Evolutionary conservation across 176 grass and related monocot genomes (phyloP), one percentile per base, ranked within the genome.

Genomic region (Bromus sterilis): DNA sequence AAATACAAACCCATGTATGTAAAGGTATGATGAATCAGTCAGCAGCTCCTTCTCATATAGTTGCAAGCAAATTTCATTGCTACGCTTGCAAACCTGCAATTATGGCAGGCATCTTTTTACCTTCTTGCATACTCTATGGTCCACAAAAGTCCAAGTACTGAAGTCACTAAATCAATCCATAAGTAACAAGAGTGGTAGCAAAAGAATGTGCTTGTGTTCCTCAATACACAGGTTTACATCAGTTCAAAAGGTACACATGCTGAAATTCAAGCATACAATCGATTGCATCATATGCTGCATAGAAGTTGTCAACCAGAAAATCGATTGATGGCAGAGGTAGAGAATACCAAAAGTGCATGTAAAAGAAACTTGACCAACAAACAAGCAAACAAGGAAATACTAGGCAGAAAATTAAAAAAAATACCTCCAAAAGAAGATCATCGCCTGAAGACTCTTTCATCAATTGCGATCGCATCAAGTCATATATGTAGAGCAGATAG

Each of bases 21-120:
- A 79, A 40, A 95, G 91, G 83, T 86, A 99, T 23, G 96, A 99
- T 71, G 89, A 90, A 86, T 91, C 89, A 71, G 93, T 99, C 46
- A 99, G 88, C 63, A 87, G 75, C 65, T 99, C 93, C 86, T 99
- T 95, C 83, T 93, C 85, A 86, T 99, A 99, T 83, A 99, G 83
- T 68, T 99, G 92, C 85, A 93, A 81, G 68, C 91, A 99, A 78
- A 91, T 83, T 85, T 89, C 89, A 75, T 78, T 89, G 68, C 93
- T 93, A 64, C 89, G 93, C 59, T 91, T 86, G 87, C 81, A 80
- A 79, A 95, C 96, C 96, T 99, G 78, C 36, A 82, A 9, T 66
- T 37, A 35, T 31, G n/a, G 42, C 3, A 89, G 15, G 46, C 37
- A 48, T 74, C 65, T 66, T 65, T 35, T 71, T 63, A 37, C 57